phyloP scores from a whole-genome alignment of 768 basidiomycete genomes.

The Mycena chlorophos region DNA sequence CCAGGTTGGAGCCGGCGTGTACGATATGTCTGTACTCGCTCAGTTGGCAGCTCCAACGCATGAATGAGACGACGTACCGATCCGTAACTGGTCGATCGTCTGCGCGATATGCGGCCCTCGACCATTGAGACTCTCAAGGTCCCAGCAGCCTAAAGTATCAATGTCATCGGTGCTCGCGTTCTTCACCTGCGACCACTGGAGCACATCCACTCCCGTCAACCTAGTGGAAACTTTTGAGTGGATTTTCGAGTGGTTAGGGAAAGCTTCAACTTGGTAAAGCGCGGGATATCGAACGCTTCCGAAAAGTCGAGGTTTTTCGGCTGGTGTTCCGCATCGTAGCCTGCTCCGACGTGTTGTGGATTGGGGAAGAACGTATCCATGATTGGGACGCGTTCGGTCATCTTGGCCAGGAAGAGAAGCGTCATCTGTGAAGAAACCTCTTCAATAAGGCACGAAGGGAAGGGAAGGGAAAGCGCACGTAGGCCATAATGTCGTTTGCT shows the following conservation, averaged over 20 bases:
- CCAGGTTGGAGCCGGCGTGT: not conserved
- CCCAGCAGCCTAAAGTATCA: constrained; percentile 17
- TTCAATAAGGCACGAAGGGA: no score
- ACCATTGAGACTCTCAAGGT: constrained; percentile 7
- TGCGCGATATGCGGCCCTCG: constrained; percentile 1
- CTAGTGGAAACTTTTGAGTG: no score
- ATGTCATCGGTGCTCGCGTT: constrained; percentile 12
- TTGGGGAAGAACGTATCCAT: not conserved
- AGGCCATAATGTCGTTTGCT: no score
- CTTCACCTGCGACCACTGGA: constrained; percentile 42
- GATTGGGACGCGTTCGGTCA: not conserved
- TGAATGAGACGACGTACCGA: constrained; percentile 23
- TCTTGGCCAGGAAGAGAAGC: not conserved
- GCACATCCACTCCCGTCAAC: constrained; percentile 29
- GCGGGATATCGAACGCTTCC: constrained; percentile 36
- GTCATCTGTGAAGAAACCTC: not conserved
- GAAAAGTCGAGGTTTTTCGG: constrained; percentile 23
- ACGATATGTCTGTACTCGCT: constrained; percentile 5
- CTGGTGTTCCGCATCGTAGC: not conserved
- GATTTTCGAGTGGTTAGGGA: no score
- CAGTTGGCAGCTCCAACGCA: not conserved
- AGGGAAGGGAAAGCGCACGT: no score
- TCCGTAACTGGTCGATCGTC: not conserved
- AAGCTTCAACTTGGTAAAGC: constrained; percentile 29
- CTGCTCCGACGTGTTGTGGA: not conserved